These are phyloP conservation scores for Arctium lappa DNA, from an alignment of 129 eudicot genomes.

Conservation along the genomic window DNA sequence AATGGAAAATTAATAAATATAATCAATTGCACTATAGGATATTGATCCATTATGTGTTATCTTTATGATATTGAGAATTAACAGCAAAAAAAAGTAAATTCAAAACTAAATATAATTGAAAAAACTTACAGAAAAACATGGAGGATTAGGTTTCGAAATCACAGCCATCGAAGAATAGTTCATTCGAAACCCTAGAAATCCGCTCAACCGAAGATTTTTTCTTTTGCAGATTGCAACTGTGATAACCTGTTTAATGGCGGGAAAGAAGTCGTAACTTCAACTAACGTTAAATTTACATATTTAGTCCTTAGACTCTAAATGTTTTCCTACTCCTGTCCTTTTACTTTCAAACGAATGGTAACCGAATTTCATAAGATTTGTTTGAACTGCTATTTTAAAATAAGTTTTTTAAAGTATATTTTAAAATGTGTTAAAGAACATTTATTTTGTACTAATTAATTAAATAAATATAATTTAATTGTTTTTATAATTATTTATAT, in stretches of 20 bases:
- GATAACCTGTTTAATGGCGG: constrained; percentile 22
- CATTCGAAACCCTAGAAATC: constrained; percentile 26
- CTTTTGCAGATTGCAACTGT: neutral
- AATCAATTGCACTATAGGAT: constrained; percentile 6
- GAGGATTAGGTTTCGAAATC: constrained; percentile 2
- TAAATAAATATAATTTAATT: no score
- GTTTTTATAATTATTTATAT: no score
- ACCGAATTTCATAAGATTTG: neutral
- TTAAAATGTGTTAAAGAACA: no score
- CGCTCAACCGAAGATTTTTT: constrained; percentile 3
- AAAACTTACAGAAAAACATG: constrained; percentile 1
- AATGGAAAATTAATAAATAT: constrained; percentile 19
- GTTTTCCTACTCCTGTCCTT: neutral
- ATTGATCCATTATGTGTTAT: constrained; percentile 11
- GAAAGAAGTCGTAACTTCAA: constrained; percentile 2
- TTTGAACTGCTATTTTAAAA: no score
- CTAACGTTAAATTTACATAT: neutral
- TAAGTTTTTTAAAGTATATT: no score
- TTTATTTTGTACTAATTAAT: no score
- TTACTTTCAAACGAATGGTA: neutral
- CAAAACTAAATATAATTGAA: neutral
- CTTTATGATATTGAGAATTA: neutral
- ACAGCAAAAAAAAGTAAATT: neutral
- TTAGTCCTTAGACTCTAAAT: neutral
- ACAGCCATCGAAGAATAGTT: neutral